Conservation (phyloP, 768 basidiomycete species). For the Leucosporidium yakuticum region DNA sequence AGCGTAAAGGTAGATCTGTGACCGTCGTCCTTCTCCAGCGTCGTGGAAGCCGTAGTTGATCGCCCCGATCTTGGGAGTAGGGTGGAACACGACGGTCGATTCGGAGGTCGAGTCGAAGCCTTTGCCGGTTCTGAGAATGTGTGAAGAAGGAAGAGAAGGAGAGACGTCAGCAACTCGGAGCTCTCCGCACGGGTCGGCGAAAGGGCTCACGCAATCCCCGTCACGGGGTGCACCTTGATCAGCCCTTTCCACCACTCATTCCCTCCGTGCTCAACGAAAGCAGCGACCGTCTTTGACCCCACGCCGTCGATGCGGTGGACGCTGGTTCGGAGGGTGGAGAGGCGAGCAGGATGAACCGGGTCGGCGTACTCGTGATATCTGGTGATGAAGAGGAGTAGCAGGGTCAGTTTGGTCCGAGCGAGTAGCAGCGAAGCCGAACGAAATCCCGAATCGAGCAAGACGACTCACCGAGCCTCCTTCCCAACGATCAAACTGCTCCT, state of each 20-base stretch:
- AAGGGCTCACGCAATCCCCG: conserved; percentile 1
- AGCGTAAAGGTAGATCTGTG: conserved; percentile 5
- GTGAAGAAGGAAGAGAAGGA: neutral
- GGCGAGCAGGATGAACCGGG: neutral
- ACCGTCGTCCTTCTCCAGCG: neutral
- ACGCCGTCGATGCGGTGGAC: neutral
- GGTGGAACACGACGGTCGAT: neutral
- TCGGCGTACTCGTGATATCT: conserved; percentile 4
- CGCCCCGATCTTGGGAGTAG: neutral
- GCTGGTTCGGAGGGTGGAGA: neutral
- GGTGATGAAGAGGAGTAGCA: no score
- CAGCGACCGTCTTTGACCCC: neutral
- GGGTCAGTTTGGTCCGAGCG: no score
- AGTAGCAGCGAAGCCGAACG: no score
- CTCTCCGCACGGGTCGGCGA: no score
- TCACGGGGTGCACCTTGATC: conserved; percentile 4
- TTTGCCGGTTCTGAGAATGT: neutral
- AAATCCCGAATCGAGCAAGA: no score
- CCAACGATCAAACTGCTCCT: neutral
- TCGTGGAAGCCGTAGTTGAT: conserved; percentile 7
- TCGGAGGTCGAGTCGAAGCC: conserved; percentile 1
- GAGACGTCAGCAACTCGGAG: no score
- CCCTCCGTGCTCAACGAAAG: neutral
- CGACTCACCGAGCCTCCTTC: neutral
- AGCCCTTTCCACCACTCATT: neutral